phyloP scores from a whole-genome alignment of 1,284 basidiomycete genomes.

The Leccinum colubrinum region DNA sequence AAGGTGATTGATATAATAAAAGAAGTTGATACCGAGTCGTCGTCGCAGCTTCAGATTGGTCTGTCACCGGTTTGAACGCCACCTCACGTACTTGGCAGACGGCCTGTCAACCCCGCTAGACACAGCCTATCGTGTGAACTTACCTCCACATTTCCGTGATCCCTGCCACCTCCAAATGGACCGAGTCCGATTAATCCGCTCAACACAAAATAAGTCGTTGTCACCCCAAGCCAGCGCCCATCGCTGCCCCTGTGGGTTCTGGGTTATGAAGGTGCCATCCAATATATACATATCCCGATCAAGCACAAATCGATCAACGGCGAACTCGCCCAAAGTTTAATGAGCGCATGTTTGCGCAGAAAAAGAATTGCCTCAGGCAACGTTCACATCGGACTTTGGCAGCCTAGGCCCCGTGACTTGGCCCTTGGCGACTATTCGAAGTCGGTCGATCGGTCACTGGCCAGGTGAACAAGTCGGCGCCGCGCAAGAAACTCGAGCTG shows the following conservation, averaged over 20 bases:
- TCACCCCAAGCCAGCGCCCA: neutral
- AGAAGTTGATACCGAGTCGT: neutral
- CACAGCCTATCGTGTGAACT: neutral
- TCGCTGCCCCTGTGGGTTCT: neutral
- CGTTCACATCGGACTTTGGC: neutral
- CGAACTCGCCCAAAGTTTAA: neutral
- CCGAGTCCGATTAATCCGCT: neutral
- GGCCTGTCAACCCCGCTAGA: neutral
- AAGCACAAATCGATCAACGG: neutral
- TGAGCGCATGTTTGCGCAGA: neutral
- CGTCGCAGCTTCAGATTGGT: neutral
- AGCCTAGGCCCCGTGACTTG: neutral
- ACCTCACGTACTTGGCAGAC: neutral
- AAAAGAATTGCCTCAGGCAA: neutral
- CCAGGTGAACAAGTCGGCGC: neutral
- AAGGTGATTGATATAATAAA: neutral
- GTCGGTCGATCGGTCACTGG: neutral
- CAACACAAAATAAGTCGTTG: neutral
- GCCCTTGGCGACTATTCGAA: neutral
- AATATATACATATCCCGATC: neutral
- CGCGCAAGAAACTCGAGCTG: neutral
- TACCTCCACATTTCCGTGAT: neutral
- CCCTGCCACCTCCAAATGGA: neutral
- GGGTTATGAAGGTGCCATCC: neutral
- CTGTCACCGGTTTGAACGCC: neutral